phyloP scores from a whole-genome alignment of 495 filamentous ascomycete genomes.

The Penicillium pulvis region DNA sequence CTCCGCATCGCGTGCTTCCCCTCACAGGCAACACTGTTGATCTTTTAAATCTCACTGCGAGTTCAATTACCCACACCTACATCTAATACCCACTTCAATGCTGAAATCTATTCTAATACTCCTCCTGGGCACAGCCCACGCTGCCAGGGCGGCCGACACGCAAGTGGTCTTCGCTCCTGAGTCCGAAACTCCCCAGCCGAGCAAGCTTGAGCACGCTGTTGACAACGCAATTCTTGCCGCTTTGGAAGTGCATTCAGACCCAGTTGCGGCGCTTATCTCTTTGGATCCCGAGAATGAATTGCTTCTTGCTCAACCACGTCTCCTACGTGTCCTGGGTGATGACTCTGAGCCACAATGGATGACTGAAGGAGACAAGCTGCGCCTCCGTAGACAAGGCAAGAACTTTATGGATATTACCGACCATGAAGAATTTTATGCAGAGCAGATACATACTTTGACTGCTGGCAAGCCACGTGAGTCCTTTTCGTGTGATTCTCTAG shows the following conservation, averaged over 20 bases:
- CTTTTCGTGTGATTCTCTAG: not conserved
- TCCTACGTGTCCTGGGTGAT: constrained; percentile 7
- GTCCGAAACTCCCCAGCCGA: not conserved
- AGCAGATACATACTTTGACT: constrained; percentile 2
- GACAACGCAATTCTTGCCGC: constrained; percentile 9
- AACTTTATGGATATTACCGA: constrained; percentile 20
- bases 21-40: not conserved
- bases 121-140: constrained; percentile 1
- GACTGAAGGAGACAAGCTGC: constrained; percentile 20
- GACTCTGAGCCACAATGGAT: constrained; percentile 12
- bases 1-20: not conserved
- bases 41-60: not conserved
- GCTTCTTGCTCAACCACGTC: constrained; percentile 8
- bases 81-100: not conserved
- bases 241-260: constrained; percentile 9
- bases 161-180: constrained; percentile 13
- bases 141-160: constrained; percentile 5
- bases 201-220: constrained; percentile 4
- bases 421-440: constrained; percentile 17
- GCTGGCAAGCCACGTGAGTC: constrained; percentile 13
- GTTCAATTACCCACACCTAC: not conserved
- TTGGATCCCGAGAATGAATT: constrained; percentile 2
- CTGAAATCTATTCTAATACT: constrained; percentile 7
- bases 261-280: constrained; percentile 8
- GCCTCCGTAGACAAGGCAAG: constrained; percentile 11